Evolutionary conservation across 768 basidiomycete genomes (phyloP).

Genomic region (Psilocybe azurescens): DNA sequence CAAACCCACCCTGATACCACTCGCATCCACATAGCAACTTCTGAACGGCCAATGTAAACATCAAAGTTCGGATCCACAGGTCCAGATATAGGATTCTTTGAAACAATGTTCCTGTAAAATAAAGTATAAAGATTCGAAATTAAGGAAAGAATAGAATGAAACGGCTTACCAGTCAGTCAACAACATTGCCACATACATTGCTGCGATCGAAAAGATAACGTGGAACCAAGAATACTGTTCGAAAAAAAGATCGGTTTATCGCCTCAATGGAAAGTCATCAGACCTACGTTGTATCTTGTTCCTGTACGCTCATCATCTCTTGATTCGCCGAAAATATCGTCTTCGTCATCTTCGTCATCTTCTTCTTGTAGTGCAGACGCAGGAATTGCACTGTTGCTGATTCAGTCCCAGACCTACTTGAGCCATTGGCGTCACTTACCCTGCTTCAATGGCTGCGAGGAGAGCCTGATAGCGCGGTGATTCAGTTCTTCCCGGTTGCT

Average conservation of each 20-base stretch:
- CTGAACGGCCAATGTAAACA: constrained; percentile 93
- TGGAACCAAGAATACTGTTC: constrained; percentile 98
- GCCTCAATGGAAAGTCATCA: not conserved
- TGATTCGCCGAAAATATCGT: constrained; percentile 66
- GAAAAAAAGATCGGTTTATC: constrained; percentile 12
- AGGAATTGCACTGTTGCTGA: constrained; percentile 74
- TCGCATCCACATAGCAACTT: constrained; percentile 99
- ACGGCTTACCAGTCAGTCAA: constrained; percentile 90
- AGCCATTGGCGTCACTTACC: constrained; percentile 51
- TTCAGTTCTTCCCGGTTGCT: constrained; percentile 84
- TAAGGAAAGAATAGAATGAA: constrained; percentile 6
- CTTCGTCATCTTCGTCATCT: constrained; percentile 80
- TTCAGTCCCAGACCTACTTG: not conserved
- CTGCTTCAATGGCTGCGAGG: constrained; percentile 94
- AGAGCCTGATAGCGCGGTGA: constrained; percentile 93
- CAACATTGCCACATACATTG: constrained; percentile 98
- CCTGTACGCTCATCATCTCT: constrained; percentile 93
- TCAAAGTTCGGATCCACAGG: constrained; percentile 62
- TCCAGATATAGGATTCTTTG: constrained; percentile 52
- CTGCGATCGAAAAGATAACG: constrained; percentile 91
- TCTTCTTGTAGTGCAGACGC: constrained; percentile 91
- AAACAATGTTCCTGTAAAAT: constrained; percentile 71
- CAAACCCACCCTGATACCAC: constrained; percentile 97
- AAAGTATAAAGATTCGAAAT: not conserved
- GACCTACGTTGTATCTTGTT: constrained; percentile 89